A percentile compares a stretch with the other conserved stretches of the same genome.
Conservation (phyloP, 352 stramenopile species). For the Pythium phragmiticola region DNA sequence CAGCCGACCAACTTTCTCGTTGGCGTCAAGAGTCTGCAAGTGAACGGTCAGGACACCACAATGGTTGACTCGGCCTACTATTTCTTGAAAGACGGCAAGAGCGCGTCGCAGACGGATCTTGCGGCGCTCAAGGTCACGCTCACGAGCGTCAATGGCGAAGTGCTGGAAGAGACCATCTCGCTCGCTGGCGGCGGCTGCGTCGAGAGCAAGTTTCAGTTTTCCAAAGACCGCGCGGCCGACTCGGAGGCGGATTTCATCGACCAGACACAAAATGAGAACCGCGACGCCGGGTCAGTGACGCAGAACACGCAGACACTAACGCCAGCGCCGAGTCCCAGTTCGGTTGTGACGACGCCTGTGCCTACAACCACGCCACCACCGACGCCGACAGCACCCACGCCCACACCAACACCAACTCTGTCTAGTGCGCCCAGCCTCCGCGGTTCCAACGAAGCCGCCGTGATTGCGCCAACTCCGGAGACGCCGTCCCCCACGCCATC, state of each 20-base stretch:
- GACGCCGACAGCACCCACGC: constrained; percentile 7
- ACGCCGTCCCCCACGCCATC: not conserved
- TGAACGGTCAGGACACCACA: constrained; percentile 51
- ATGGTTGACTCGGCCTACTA: constrained; percentile 73
- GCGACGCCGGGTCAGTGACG: constrained; percentile 2
- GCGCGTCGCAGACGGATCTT: constrained; percentile 38
- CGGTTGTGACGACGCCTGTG: not conserved
- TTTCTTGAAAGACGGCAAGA: constrained; percentile 53
- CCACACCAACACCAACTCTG: constrained; percentile 9
- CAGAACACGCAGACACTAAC: not conserved
- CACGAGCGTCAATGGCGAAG: constrained; percentile 47
- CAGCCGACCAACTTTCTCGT: constrained; percentile 58
- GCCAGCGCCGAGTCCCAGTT: not conserved
- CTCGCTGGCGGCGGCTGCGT: constrained; percentile 46
- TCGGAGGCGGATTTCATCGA: constrained; percentile 14
- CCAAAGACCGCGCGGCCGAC: constrained; percentile 8
- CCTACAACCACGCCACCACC: not conserved
- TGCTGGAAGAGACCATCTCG: constrained; percentile 57
- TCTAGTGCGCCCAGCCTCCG: constrained; percentile 12
- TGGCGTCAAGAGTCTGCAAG: constrained; percentile 48
- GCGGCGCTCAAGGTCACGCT: constrained; percentile 43
- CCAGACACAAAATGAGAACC: not conserved
- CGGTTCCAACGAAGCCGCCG: constrained; percentile 6
- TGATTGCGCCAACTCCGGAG: not conserved
- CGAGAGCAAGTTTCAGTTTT: constrained; percentile 48